Evolutionary conservation across 2,329 filamentous ascomycete genomes (phyloP), one percentile per base, ranked within the genome.

Genomic region (Trichoderma simmonsii): DNA sequence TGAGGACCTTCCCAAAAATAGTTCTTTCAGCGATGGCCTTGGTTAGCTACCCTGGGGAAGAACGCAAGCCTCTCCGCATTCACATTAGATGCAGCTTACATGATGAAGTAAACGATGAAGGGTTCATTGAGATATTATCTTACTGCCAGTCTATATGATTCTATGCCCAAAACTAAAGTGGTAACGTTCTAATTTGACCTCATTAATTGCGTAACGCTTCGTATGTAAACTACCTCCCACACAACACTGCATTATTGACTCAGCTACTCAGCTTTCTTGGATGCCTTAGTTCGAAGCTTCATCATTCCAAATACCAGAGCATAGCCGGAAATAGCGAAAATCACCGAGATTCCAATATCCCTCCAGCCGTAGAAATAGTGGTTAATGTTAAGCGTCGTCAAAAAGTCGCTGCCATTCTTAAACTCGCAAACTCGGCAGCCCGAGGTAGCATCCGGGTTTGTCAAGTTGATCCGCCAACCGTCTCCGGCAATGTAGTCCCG

Each of bases 281-380:
- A 84, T 7, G 81, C 80, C 80, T 85, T 86, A 21, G 83, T 86
- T 28, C 84, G 78, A 54, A 86, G 78, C 80, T 85, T 86, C 84
- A 86, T 86, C 69, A 86, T 76, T 2, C 75, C 72, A 70, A 82
- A 85, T 5, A 86, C 85, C 62, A 85, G 61, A 0, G 77, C 78
- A 64, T 91, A 91, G 1, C 85, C 86, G 68, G 84, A 86, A 54
- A 88, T 72, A 1, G 82, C 86, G 73, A 91, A 90, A 5, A 88
- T 80, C 2, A 86, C 86, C 2, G 87, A 85, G 61, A 92, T 89
- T 0, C 77, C 91, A 0, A 88, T 88, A 79, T 93, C 85, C 66
- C 91, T 85, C 91, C 91, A 93, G 0, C 89, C 90, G 75, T 89
- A 89, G 73, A 84, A 88, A 74, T 91, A 88, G 4, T 88, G 84